Evolutionary conservation across 2,329 filamentous ascomycete species (phyloP).

Genomic region (Colletotrichum lini): DNA sequence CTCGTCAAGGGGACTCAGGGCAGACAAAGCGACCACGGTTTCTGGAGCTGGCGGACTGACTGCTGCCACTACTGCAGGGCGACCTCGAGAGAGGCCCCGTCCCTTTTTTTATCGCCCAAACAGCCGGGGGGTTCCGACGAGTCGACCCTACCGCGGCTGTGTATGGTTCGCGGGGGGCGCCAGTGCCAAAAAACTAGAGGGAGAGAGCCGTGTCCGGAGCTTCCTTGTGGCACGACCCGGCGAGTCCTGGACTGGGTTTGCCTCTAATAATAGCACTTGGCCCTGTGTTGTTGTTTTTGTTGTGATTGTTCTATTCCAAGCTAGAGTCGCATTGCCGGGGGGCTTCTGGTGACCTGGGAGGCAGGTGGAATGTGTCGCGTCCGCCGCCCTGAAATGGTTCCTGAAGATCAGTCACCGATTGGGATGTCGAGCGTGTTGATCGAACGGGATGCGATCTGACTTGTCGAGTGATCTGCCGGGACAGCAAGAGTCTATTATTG

Average conservation of each 20-base stretch:
- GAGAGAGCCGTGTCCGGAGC: background rate
- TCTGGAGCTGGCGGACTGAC: background rate
- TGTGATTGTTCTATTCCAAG: background rate
- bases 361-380: slow-evolving; percentile 1
- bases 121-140: slow-evolving; percentile 11
- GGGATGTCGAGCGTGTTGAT: background rate
- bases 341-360: slow-evolving; percentile 8
- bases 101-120: slow-evolving; percentile 2
- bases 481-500: background rate
- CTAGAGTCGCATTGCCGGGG: background rate
- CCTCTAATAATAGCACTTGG: background rate
- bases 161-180: background rate
- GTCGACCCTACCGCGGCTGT: slow-evolving; percentile 16
- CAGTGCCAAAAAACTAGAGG: background rate
- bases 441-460: background rate
- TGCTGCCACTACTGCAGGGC: slow-evolving; percentile 9
- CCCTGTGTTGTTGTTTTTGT: background rate
- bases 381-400: background rate
- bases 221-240: slow-evolving; percentile 13
- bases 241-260: background rate
- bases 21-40: slow-evolving; percentile 13
- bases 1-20: slow-evolving; percentile 26
- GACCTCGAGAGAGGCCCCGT: background rate
- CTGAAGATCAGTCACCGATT: slow-evolving; percentile 21
- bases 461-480: background rate